Evolutionary conservation across 345 rosid species (phyloP), one percentile per base, ranked within the genome.

Genomic region (Hirschfeldia incana): DNA sequence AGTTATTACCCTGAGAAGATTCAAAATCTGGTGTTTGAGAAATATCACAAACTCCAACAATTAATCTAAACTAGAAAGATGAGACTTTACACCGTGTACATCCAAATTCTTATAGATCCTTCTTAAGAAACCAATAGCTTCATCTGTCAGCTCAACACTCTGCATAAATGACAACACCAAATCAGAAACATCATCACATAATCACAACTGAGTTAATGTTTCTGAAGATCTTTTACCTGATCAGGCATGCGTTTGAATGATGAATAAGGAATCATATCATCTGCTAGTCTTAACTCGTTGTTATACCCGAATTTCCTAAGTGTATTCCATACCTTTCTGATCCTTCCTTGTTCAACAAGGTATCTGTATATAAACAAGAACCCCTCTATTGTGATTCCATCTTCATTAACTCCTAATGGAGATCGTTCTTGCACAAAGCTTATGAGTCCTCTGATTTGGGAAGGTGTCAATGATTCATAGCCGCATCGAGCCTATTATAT

Each of bases 101-200:
- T 89, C 97, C 42, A 84, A 89, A 79, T 76, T 76, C 9, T 84
- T 87, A 65, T 85, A 94, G 67, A 78, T 61, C 33, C 83, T 85
- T 83, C 53, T 87, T 82, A 94, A 83, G 81, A 84, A 92, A 4
- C 83, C 87, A 4, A 88, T 70, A 73, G 94, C 88, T 70, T 84
- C 87, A 81, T 77, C 81, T 79, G 97, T 84, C 84, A 94, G 87
- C 89, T 94, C 97, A 81, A 85, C 88, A 66, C 94, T 94, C 97
- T 94, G 76, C 84, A 83, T 12, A 82, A 82, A 16, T 5, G 15
- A 15, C 5, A 36, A 77, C 62, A 46, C 6, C 6, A 46, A 26
- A 26, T 59, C 26, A 49, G 57, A 49, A 49, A 49, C 57, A 49
- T 49, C 17, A 49, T 13, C 28, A 12, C 29, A 64, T 15, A 69